These are phyloP conservation scores for Gentiana macrophylla DNA, from an alignment of 257 asterid species.

Conservation along the genomic window DNA sequence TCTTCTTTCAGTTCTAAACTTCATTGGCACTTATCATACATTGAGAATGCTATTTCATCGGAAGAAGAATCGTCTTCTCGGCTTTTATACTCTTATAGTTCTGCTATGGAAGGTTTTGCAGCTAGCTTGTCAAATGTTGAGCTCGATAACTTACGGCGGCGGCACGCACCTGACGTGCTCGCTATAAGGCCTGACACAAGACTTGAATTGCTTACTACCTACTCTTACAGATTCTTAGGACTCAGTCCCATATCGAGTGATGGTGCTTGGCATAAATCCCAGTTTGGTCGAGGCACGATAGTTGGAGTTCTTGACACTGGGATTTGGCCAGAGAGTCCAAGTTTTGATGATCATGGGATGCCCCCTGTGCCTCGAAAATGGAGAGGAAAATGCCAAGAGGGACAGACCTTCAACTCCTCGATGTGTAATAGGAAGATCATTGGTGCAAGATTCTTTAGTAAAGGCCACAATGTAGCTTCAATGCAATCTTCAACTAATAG, in stretches of 20 bases:
- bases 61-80: conserved; percentile 43
- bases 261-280: conserved; percentile 59
- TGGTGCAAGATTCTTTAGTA: conserved; percentile 70
- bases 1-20: conserved; percentile 38
- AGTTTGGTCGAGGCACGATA: conserved; percentile 66
- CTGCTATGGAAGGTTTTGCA: conserved; percentile 83
- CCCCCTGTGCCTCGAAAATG: conserved; percentile 64
- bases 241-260: conserved; percentile 26
- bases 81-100: conserved; percentile 60
- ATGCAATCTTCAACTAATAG: conserved; percentile 21
- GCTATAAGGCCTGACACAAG: conserved; percentile 57
- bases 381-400: conserved; percentile 72
- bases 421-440: conserved; percentile 64
- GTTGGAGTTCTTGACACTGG: conserved; percentile 86
- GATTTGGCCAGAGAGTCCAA: conserved; percentile 85
- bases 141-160: conserved; percentile 23
- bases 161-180: conserved; percentile 34
- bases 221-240: conserved; percentile 75
- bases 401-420: conserved; percentile 43
- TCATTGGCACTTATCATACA: conserved; percentile 78
- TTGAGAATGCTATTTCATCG: conserved; percentile 31
- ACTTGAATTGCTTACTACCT: conserved; percentile 62
- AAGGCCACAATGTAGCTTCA: conserved; percentile 68
- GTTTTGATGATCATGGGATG: conserved; percentile 66
- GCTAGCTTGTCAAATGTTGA: conserved; percentile 52